Base-by-base conservation (phyloP, 164 flowering plant species). In the Macadamia tetraphylla region DNA sequence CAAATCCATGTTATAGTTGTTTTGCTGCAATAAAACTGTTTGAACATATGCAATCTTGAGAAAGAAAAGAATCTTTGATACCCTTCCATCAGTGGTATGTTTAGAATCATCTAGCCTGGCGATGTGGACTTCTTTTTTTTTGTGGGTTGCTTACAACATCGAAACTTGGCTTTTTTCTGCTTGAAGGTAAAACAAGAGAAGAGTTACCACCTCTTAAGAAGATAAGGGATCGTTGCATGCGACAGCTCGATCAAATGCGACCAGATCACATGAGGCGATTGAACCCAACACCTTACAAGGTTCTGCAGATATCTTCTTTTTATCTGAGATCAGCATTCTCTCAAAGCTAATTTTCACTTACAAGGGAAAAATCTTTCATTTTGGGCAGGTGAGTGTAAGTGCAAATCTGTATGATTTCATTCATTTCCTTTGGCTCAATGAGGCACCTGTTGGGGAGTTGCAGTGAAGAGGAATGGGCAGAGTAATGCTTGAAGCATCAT, bases 251-350 rank as follows among this genome's bases (percentile, higher is more conserved):
- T 74, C 90, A 86, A 70, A 92, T 95, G 98, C 86, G 98, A 29
- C 86, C 97, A 29, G 99, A 95, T 81, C 99, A 95, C 79, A 91
- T 95, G 98, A 83, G 99, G 80, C 81, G 94, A 73, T 77, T 95
- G 59, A 95, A 95, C 73, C 99, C 99, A 51, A 95, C 99, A 9
- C 99, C 99, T 7, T 95, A 92, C 84, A 95, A 95, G 96, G 99
- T 95, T 79, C 9, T 13, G 13, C 4, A 63, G 35, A 70, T 63
- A 10, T 35, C 23, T 23, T 23, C 23, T 35, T 35, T 64, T 40
- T 31, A 8, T 52, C 23, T 66, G 46, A 8, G 5, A 3, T 29
- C 15, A 44, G 3, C 32, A 35, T 42, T 35, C 6, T 13, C 7
- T 63, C 66, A 15, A 8, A 1, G 12, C 31, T 8, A 48, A 46